phyloP scores from a whole-genome alignment of 78 protist genomes.

The Capsaspora owczarzaki region DNA sequence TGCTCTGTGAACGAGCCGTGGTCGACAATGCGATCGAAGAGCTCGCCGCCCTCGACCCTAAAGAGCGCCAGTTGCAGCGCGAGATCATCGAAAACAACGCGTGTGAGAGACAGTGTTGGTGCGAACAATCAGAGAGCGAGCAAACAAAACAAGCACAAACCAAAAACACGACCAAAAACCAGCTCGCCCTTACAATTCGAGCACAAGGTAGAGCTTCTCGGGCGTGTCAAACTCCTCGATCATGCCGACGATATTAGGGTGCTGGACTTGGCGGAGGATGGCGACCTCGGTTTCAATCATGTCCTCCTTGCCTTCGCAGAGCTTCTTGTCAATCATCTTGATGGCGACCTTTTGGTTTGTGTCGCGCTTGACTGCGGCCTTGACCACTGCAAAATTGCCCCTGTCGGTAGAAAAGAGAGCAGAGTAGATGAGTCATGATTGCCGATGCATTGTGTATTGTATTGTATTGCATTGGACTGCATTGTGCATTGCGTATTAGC shows the following conservation, averaged over 20 bases:
- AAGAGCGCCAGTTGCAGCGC: neutral
- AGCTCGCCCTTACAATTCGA: slow-evolving; percentile 13
- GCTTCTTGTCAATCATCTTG: slow-evolving; percentile 23
- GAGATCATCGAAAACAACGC: neutral
- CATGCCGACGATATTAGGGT: slow-evolving; percentile 29
- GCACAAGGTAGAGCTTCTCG: slow-evolving; percentile 21
- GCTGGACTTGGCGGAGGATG: slow-evolving; percentile 9
- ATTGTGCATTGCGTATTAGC: neutral
- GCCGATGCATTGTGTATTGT: neutral
- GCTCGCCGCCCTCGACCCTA: slow-evolving; percentile 43
- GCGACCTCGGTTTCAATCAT: slow-evolving; percentile 26
- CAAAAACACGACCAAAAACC: neutral
- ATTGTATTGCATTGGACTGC: neutral
- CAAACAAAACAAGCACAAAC: neutral
- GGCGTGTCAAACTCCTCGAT: slow-evolving; percentile 26
- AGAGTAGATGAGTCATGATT: neutral
- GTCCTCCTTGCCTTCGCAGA: slow-evolving; percentile 23
- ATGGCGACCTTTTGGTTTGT: slow-evolving; percentile 4
- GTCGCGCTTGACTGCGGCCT: slow-evolving; percentile 6
- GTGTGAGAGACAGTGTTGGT: neutral
- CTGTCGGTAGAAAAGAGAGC: neutral
- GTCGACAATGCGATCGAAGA: slow-evolving; percentile 52
- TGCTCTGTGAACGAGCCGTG: slow-evolving; percentile 33
- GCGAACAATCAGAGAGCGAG: neutral
- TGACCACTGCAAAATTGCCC: slow-evolving; percentile 33